phyloP scores from a whole-genome alignment of 2,329 filamentous ascomycete genomes.

The Nemania abortiva region DNA sequence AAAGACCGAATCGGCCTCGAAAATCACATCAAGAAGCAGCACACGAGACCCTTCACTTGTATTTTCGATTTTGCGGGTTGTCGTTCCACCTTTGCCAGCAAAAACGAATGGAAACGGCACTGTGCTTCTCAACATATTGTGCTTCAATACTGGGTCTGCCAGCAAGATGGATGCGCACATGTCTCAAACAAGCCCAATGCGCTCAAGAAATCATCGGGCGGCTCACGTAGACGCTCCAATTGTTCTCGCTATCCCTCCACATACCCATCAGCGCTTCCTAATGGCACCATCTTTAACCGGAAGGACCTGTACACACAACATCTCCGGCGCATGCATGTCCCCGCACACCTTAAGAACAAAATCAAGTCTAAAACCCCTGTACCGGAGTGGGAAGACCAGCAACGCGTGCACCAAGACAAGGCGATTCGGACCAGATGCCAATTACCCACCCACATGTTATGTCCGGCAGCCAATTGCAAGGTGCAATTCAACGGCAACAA shows the following conservation, averaged over 20 bases:
- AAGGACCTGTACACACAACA: slow-evolving; percentile 95
- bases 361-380: slow-evolving; percentile 53
- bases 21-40: slow-evolving; percentile 64
- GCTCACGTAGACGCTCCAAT: slow-evolving; percentile 42
- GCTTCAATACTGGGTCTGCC: slow-evolving; percentile 80
- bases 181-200: slow-evolving; percentile 46
- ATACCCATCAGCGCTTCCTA: slow-evolving; percentile 54
- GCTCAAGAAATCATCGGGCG: slow-evolving; percentile 40
- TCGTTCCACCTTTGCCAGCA: slow-evolving; percentile 76
- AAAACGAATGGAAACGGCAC: slow-evolving; percentile 98
- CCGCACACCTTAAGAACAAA: slow-evolving; percentile 57
- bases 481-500: slow-evolving; percentile 69
- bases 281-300: slow-evolving; percentile 82
- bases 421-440: slow-evolving; percentile 72
- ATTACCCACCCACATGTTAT: slow-evolving; percentile 70
- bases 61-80: slow-evolving; percentile 85
- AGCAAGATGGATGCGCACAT: slow-evolving; percentile 67
- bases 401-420: slow-evolving; percentile 67
- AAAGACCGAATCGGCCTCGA: slow-evolving; percentile 60
- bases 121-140: slow-evolving; percentile 83
- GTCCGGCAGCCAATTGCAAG: slow-evolving; percentile 72
- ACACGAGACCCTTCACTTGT: slow-evolving; percentile 77
- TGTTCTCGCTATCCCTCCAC: slow-evolving; percentile 32
- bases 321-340: slow-evolving; percentile 84
- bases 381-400: slow-evolving; percentile 63